Base-by-base conservation (phyloP, 2,329 filamentous ascomycete genomes). In the Ophiocordyceps camponoti-leonardi region DNA sequence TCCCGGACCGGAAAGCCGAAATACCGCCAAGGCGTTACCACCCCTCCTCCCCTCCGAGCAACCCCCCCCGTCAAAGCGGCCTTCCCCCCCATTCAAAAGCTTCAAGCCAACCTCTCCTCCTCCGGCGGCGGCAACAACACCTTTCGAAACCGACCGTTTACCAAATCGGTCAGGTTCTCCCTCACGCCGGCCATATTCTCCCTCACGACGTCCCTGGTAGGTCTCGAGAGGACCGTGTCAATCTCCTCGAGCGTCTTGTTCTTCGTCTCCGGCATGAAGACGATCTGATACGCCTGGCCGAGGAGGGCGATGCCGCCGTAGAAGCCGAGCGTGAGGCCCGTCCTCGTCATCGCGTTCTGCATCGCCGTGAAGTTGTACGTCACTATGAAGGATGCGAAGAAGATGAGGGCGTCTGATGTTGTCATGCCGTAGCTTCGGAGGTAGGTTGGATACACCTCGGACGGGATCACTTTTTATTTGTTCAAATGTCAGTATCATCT, bases 261-360 rank as follows among this genome's bases (percentile, higher is more conserved):
- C 67, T 83, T 83, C 3, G 80, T 84, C 66, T 84, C 79, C 0
- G 79, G 80, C 81, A 85, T 85, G 62, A 84, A 85, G 44, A 84
- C 57, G 42, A 84, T 66, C 62, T 85, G 81, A 59, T 84, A 85
- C 52, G 83, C 65, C 72, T 79, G 82, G 13, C 79, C 81, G 0
- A 85, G 11, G 0, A 81, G 69, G 0, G 81, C 81, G 45, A 85
- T 84, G 16, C 81, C 81, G 5, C 81, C 81, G 58, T 83, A 86
- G 61, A 86, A 85, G 3, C 81, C 81, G 0, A 85, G 68, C 0
- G 74, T 68, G 0, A 85, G 65, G 11, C 81, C 81, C 1, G 78
- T 83, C 31, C 63, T 67, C 8, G 69, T 73, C 72, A 86, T 81
- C n/a, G 75, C 72, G 0, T 71, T 58, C 58, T 81, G 75, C 81